Evolutionary conservation across 1,284 basidiomycete genomes (phyloP).

Genomic region (Ustilago loliicola): DNA sequence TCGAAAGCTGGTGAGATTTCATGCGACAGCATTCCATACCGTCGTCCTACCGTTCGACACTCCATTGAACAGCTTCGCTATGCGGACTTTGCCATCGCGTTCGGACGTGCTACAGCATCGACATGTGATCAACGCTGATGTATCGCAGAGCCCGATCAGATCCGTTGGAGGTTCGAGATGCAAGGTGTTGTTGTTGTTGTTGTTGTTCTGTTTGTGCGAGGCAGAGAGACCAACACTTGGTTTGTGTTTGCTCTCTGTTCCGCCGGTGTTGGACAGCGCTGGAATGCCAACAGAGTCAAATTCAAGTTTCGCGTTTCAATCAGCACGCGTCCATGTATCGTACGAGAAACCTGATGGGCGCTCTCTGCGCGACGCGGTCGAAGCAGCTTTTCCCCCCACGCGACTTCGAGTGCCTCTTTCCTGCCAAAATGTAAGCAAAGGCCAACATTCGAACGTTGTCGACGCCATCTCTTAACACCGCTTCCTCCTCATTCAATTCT

Average conservation of each 20-base stretch:
- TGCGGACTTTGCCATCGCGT: no score
- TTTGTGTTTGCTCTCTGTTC: no score
- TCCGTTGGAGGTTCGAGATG: neutral
- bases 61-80: neutral
- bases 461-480: slow-evolving; percentile 3
- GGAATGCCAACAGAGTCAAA: neutral
- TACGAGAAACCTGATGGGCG: neutral
- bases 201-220: neutral
- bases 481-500: neutral
- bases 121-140: no score
- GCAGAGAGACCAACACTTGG: slow-evolving; percentile 9
- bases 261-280: slow-evolving; percentile 2
- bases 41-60: slow-evolving; percentile 5
- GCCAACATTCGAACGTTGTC: neutral
- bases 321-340: neutral
- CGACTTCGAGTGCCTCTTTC: slow-evolving; percentile 1
- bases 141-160: neutral
- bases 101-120: no score
- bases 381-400: neutral
- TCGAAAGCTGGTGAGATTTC: neutral
- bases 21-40: slow-evolving; percentile 13
- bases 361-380: slow-evolving; percentile 18
- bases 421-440: neutral
- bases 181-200: neutral
- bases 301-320: neutral